Evolutionary conservation across 2,329 filamentous ascomycete genomes (phyloP).

Genomic region (Neofusicoccum laricinum): DNA sequence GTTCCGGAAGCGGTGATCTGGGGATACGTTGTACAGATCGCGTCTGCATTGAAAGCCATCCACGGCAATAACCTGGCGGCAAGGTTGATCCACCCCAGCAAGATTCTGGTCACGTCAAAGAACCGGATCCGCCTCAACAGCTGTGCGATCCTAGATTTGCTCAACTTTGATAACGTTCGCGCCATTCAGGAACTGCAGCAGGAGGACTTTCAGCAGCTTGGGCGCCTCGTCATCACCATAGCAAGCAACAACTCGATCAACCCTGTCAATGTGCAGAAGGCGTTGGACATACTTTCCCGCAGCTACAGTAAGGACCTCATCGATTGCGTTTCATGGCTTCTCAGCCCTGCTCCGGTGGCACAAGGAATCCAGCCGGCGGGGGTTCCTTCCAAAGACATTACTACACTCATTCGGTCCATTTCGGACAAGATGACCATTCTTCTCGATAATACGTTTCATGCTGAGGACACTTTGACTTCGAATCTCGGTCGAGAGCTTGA

Average conservation of each 20-base stretch:
- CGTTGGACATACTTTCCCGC: constrained; percentile 45
- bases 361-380: constrained; percentile 26
- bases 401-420: constrained; percentile 75
- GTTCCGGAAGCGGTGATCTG: constrained; percentile 64
- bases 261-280: constrained; percentile 61
- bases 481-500: constrained; percentile 80
- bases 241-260: constrained; percentile 64
- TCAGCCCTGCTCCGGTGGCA: constrained; percentile 59
- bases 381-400: constrained; percentile 64
- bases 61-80: constrained; percentile 80
- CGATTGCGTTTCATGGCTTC: constrained; percentile 77
- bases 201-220: constrained; percentile 82
- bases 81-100: constrained; percentile 79
- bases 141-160: constrained; percentile 85
- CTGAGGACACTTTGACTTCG: constrained; percentile 69
- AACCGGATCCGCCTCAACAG: constrained; percentile 85
- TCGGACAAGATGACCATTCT: constrained; percentile 71
- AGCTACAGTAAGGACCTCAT: constrained; percentile 76
- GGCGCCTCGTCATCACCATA: constrained; percentile 77
- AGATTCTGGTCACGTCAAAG: constrained; percentile 86
- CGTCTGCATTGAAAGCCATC: constrained; percentile 81
- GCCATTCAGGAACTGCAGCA: constrained; percentile 75
- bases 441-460: constrained; percentile 76
- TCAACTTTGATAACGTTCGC: constrained; percentile 71
- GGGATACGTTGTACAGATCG: constrained; percentile 89